Evolutionary conservation across 139 green algal genomes (phyloP).

Genomic region (Micractinium sp.): DNA sequence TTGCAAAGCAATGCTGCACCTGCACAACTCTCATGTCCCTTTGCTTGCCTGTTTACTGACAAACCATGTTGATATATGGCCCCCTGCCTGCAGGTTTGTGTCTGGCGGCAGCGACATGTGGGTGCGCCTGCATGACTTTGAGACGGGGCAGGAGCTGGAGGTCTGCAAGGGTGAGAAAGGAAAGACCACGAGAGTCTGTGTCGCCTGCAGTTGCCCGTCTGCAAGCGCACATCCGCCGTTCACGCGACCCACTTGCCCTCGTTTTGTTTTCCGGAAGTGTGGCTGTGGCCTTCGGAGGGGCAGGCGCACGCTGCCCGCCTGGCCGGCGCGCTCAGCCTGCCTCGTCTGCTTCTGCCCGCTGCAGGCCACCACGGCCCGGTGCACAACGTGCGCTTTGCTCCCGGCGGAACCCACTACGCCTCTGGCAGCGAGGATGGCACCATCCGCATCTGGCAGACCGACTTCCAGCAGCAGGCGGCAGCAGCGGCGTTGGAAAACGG

Average conservation of each 20-base stretch:
- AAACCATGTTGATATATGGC: too few relatives aligned
- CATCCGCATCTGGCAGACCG: slow-evolving; percentile 92
- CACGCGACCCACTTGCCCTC: too few relatives aligned
- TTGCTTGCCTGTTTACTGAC: neutral
- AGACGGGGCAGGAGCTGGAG: slow-evolving; percentile 79
- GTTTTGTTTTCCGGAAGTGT: too few relatives aligned
- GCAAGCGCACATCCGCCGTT: too few relatives aligned
- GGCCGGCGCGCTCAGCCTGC: neutral
- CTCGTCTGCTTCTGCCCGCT: neutral
- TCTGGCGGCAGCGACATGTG: slow-evolving; percentile 97
- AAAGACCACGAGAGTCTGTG: neutral
- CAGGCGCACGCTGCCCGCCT: too few relatives aligned
- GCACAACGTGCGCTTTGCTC: slow-evolving; percentile 94
- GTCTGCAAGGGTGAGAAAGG: slow-evolving; percentile 31
- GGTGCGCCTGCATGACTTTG: slow-evolving; percentile 89
- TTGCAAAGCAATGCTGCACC: too few relatives aligned
- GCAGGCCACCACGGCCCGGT: slow-evolving; percentile 98
- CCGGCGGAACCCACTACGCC: slow-evolving; percentile 88
- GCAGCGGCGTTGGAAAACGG: neutral
- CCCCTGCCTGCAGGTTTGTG: slow-evolving; percentile 62
- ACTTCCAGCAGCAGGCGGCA: slow-evolving; percentile 25
- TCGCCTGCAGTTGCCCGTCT: too few relatives aligned
- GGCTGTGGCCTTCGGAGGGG: too few relatives aligned
- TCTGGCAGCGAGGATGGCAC: slow-evolving; percentile 97
- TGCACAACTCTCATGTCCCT: too few relatives aligned